Conservation (phyloP, 2,329 filamentous ascomycete genomes). For the Exophiala dermatitidis region DNA sequence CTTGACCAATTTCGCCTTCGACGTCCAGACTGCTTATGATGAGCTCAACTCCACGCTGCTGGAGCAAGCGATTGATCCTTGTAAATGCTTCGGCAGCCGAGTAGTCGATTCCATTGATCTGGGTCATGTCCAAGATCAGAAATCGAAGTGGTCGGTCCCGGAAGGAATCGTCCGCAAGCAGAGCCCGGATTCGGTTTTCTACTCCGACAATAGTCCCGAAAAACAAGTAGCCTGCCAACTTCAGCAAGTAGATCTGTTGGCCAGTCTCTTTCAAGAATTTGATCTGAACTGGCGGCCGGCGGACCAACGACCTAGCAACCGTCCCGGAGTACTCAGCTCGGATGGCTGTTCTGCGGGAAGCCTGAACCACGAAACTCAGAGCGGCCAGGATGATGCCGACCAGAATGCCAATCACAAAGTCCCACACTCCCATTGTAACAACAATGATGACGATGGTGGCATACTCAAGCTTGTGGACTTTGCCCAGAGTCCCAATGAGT, state of each 20-base stretch:
- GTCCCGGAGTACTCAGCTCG: constrained; percentile 84
- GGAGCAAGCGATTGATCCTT: constrained; percentile 76
- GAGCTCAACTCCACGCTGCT: constrained; percentile 68
- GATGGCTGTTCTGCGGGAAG: constrained; percentile 81
- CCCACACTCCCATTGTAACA: constrained; percentile 90
- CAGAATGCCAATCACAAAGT: constrained; percentile 91
- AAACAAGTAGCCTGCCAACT: constrained; percentile 91
- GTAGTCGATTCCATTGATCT: constrained; percentile 90
- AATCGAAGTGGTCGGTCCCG: constrained; percentile 73
- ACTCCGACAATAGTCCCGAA: constrained; percentile 96
- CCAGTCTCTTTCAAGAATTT: constrained; percentile 80
- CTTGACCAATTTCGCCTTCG: constrained; percentile 66
- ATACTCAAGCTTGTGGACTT: constrained; percentile 80
- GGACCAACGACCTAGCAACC: constrained; percentile 83
- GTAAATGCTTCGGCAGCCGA: constrained; percentile 94
- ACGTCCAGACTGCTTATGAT: constrained; percentile 76
- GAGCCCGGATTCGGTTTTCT: constrained; percentile 72
- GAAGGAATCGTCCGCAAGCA: constrained; percentile 80
- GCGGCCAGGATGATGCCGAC: constrained; percentile 89
- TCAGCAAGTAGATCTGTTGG: constrained; percentile 81
- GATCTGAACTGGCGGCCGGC: constrained; percentile 81
- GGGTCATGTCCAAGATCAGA: constrained; percentile 77
- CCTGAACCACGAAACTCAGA: constrained; percentile 82
- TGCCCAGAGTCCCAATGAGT: constrained; percentile 78
- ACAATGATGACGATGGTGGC: constrained; percentile 81